These are phyloP conservation scores for Fusarium keratoplasticum DNA, from an alignment of 2,329 filamentous ascomycete genomes.

Conservation along the genomic window DNA sequence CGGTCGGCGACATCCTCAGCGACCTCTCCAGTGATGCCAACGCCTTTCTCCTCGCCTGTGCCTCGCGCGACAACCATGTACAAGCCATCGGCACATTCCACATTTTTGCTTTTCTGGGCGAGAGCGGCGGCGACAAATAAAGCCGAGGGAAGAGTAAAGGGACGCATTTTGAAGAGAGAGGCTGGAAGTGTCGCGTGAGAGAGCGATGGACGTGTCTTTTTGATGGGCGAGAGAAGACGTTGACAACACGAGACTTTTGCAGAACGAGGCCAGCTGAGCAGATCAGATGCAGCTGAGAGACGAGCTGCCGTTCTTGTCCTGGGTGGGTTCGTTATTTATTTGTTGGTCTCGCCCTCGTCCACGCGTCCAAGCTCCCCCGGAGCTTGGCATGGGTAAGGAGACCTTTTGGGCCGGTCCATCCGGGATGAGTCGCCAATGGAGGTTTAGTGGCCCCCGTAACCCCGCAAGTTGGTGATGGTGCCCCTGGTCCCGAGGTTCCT, in stretches of 20 bases:
- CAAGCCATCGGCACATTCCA: conserved; percentile 50
- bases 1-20: conserved; percentile 48
- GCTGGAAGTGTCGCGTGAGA: not conserved
- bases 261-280: not conserved
- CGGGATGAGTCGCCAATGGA: conserved; percentile 26
- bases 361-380: not conserved
- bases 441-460: conserved; percentile 35
- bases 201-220: not conserved
- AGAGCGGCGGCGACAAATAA: conserved; percentile 40
- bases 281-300: not conserved
- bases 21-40: conserved; percentile 49
- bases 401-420: conserved; percentile 9
- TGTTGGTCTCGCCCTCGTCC: not conserved
- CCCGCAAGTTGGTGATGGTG: conserved; percentile 19
- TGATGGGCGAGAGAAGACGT: not conserved
- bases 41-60: conserved; percentile 49
- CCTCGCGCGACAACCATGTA: conserved; percentile 56
- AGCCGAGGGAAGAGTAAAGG: conserved; percentile 33
- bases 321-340: conserved; percentile 16
- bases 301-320: not conserved
- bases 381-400: conserved; percentile 19
- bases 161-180: conserved; percentile 30
- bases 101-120: conserved; percentile 31
- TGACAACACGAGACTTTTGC: not conserved
- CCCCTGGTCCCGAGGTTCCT: conserved; percentile 24